Conservation (phyloP, 2,329 filamentous ascomycete genomes). For the Akanthomyces dipterigenus region DNA sequence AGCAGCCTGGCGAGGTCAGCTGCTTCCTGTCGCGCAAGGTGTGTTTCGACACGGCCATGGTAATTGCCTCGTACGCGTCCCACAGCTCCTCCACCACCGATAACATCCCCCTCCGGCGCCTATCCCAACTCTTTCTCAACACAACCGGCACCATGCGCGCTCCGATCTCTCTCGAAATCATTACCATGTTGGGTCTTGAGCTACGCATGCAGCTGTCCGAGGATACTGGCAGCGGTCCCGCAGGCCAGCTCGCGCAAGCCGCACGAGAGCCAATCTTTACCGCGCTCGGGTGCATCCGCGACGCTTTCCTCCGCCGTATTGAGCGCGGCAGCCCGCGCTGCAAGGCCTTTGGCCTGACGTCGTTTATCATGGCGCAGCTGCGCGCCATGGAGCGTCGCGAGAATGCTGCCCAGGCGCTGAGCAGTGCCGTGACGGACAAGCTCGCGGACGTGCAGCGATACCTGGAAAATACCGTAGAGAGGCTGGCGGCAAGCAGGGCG, state of each 20-base stretch:
- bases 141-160: background rate
- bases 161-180: slow-evolving; percentile 3
- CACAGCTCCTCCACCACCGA: background rate
- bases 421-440: background rate
- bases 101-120: background rate
- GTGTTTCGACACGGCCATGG: slow-evolving; percentile 2
- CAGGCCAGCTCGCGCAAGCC: background rate
- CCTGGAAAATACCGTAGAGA: background rate
- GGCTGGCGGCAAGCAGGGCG: background rate
- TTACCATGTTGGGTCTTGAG: slow-evolving; percentile 5
- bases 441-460: background rate
- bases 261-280: background rate
- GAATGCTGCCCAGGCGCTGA: background rate
- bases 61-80: background rate
- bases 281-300: background rate
- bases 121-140: background rate
- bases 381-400: background rate
- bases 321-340: background rate
- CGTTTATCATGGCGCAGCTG: background rate
- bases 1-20: background rate
- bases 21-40: background rate
- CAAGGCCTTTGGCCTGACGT: slow-evolving; percentile 5
- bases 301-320: background rate
- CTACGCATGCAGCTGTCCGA: slow-evolving; percentile 2
- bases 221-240: background rate